Conservation (phyloP, 768 basidiomycete species). For the Hirschioporus abietinus region DNA sequence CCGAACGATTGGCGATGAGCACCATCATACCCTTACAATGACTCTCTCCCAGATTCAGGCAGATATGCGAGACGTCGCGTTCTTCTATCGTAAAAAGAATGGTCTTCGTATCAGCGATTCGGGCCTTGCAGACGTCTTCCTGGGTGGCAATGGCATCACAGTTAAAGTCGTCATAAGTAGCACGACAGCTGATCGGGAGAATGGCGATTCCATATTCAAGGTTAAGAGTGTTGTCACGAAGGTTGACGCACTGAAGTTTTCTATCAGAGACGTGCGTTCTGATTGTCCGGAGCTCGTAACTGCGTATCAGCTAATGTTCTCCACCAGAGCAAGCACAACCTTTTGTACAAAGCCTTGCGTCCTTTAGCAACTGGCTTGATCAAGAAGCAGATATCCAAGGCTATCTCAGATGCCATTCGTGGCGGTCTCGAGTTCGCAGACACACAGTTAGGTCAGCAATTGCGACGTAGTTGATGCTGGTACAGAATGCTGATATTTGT, state of each 20-base stretch:
- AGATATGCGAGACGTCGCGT: slow-evolving; percentile 40
- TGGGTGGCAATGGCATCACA: slow-evolving; percentile 37
- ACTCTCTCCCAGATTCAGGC: slow-evolving; percentile 37
- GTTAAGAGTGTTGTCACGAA: slow-evolving; percentile 27
- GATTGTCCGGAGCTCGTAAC: neutral
- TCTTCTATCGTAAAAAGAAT: slow-evolving; percentile 34
- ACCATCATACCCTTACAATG: slow-evolving; percentile 34
- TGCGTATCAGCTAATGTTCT: neutral
- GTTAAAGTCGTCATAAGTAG: slow-evolving; percentile 19
- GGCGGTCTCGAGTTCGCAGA: slow-evolving; percentile 37
- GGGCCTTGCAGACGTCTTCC: slow-evolving; percentile 36
- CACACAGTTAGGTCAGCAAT: slow-evolving; percentile 28
- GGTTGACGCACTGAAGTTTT: slow-evolving; percentile 39
- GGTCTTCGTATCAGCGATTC: slow-evolving; percentile 32
- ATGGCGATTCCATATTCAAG: slow-evolving; percentile 16
- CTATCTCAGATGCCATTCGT: slow-evolving; percentile 32
- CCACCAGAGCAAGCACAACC: slow-evolving; percentile 31
- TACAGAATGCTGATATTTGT: neutral
- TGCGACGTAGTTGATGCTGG: neutral
- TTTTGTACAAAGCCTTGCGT: slow-evolving; percentile 36
- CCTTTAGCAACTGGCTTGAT: slow-evolving; percentile 34
- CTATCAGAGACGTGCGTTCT: slow-evolving; percentile 30
- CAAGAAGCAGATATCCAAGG: slow-evolving; percentile 34
- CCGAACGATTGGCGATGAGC: slow-evolving; percentile 27
- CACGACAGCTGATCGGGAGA: slow-evolving; percentile 9